Evolutionary conservation across 2,329 filamentous ascomycete genomes (phyloP).

Genomic region (Claviceps sp.): DNA sequence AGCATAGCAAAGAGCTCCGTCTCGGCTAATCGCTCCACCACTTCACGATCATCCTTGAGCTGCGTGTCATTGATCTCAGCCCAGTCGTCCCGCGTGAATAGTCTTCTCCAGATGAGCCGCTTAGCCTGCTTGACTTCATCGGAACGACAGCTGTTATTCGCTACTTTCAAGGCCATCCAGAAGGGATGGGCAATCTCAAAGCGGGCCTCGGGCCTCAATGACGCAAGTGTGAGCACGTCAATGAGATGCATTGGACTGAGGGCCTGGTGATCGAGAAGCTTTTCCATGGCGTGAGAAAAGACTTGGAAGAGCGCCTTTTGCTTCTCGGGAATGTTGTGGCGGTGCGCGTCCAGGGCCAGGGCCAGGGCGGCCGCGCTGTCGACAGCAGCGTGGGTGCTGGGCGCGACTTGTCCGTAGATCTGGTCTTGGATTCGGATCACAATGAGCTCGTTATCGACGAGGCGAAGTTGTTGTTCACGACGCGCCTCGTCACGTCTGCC

Average conservation of each 20-base stretch:
- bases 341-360: slow-evolving; percentile 58
- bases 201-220: slow-evolving; percentile 28
- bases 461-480: slow-evolving; percentile 31
- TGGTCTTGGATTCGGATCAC: slow-evolving; percentile 69
- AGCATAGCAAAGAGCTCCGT: slow-evolving; percentile 60
- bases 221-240: slow-evolving; percentile 67
- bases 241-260: slow-evolving; percentile 54
- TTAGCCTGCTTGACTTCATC: slow-evolving; percentile 46
- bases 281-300: slow-evolving; percentile 56
- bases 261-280: slow-evolving; percentile 57
- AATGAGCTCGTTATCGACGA: slow-evolving; percentile 50
- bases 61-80: slow-evolving; percentile 62
- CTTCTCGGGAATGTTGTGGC: slow-evolving; percentile 39
- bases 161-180: slow-evolving; percentile 55
- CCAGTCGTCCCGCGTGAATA: slow-evolving; percentile 80
- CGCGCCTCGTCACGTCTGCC: slow-evolving; percentile 20
- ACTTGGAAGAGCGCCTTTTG: slow-evolving; percentile 55
- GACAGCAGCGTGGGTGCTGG: slow-evolving; percentile 56
- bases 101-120: slow-evolving; percentile 71
- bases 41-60: slow-evolving; percentile 55
- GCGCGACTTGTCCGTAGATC: slow-evolving; percentile 57
- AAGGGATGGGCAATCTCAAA: slow-evolving; percentile 57
- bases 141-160: slow-evolving; percentile 38
- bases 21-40: slow-evolving; percentile 45
- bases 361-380: slow-evolving; percentile 69